Base-by-base conservation (phyloP, 768 basidiomycete genomes). In the Agaricus sinodeliciosus region DNA sequence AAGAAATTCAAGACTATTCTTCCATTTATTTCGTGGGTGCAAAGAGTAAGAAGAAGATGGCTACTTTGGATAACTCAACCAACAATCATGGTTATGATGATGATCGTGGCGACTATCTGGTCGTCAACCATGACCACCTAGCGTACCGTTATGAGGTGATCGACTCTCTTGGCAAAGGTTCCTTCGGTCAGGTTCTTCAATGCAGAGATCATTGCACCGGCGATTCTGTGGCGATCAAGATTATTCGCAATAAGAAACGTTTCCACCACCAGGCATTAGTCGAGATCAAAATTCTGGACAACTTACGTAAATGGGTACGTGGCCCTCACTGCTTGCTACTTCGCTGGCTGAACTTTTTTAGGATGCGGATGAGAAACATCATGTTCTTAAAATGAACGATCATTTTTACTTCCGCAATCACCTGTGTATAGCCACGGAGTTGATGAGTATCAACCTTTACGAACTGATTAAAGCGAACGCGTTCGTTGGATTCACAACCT, bases 401-500 rank as follows among this genome's bases (percentile, higher is more conserved):
- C 85, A 95, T 64, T 99, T 99, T 70, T 94, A 94, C 68, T 99
- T 98, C 81, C 84, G 96, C 56, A 87, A 85, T 55, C 96, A 99
- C 68, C 78, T 99, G 11, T 99, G 96, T 70, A 98, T 99, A 58
- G 95, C 94, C 8, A 98, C 93, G 81, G 96, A 99, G 67, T 73
- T 98, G 37, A 77, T 99, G 56, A 97, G 94, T 67, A 97, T 98
- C 72, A 99, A 99, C 69, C 75, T 99, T 43, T 99, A 98, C 71
- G 96, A 99, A 70, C 74, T 99, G 56, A 97, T 99, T 76, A 99
- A 99, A 70, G 95, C 95, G 12, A 98, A 99, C 67, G 92, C 90
- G 56, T 98, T 98, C 60, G 90, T 89, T 45, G 96, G 96, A n/a
- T 99, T 99, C 70, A 90, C 94, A 34, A 97, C 96, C 0, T 80